Evolutionary conservation across 2,329 filamentous ascomycete species (phyloP), one percentile per base, ranked within the genome.

Genomic region (Lasiodiplodia sp.): DNA sequence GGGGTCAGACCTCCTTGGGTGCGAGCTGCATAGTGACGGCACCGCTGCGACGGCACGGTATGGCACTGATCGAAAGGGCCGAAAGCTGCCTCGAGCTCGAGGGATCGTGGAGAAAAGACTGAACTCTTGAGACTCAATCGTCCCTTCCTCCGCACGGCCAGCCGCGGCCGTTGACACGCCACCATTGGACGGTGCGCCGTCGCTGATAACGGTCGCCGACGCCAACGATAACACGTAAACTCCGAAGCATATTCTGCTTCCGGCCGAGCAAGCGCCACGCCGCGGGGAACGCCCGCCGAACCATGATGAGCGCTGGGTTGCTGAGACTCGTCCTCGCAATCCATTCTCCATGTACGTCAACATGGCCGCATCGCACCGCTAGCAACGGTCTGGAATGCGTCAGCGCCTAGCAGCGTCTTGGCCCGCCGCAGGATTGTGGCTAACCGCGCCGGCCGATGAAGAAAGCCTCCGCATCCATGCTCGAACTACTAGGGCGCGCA

Each of bases 11-110:
- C 66, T 68, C 66, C 57, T 56, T 68, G 18, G 66, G 66, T 18
- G 56, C 51, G 58, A 68, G 66, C 66, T 68, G 66, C 66, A 68
- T 68, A n/a, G 56, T 53, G 65, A 67, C 53, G 44, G 53, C 53
- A 67, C 55, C 34, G 51, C 63, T 18, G 56, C 52, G 38, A 47
- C 40, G 57, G 57, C 23, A 47, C 57, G 38, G 38, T 21, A 60
- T 60, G 57, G 18, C 18, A 63, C 58, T 49, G 40, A 47, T 63
- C 16, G 40, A 47, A 57, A 38, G 58, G 58, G 58, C 58, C 58
- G 58, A 51, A 63, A 49, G 58, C 40, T 49, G 58, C 58, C 58
- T 63, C 58, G 58, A 63, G 58, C 58, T 63, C 40, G 40, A n/a
- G 16, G 25, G 28, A 49, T 49, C 58, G 40, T 63, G 40, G 25